Evolutionary conservation across 2,329 filamentous ascomycete species (phyloP).

Genomic region (Verticillium alfalfae): DNA sequence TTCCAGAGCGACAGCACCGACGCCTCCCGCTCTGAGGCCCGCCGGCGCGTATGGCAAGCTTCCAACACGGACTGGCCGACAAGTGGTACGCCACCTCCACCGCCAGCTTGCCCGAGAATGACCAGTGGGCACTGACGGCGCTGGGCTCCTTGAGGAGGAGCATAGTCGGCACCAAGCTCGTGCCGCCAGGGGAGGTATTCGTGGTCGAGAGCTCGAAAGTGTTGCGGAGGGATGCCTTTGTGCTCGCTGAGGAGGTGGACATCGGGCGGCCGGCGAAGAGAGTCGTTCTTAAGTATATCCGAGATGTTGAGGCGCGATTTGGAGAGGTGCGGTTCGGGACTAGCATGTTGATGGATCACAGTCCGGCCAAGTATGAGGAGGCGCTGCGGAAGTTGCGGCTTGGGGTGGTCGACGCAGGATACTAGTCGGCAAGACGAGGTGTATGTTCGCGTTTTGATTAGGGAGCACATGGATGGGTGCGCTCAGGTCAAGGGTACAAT

Average conservation of each 20-base stretch:
- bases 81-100: constrained; percentile 51
- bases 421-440: too few relatives aligned
- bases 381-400: constrained; percentile 55
- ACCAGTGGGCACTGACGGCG: constrained; percentile 61
- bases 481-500: too few relatives aligned
- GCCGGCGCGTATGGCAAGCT: constrained; percentile 59
- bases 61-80: constrained; percentile 56
- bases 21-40: constrained; percentile 59
- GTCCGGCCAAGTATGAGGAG: constrained; percentile 67
- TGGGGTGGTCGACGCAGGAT: constrained; percentile 32
- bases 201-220: constrained; percentile 64
- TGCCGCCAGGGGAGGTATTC: constrained; percentile 74
- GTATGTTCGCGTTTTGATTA: too few relatives aligned
- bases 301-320: constrained; percentile 66
- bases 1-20: constrained; percentile 68
- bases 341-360: constrained; percentile 72
- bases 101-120: constrained; percentile 9
- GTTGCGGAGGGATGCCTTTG: constrained; percentile 60
- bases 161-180: constrained; percentile 64
- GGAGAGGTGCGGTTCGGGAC: constrained; percentile 65
- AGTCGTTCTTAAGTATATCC: constrained; percentile 64
- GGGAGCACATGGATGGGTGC: too few relatives aligned
- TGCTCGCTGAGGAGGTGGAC: constrained; percentile 36
- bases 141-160: constrained; percentile 60
- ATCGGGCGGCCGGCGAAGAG: constrained; percentile 63